Evolutionary conservation across 2,329 filamentous ascomycete species (phyloP).

Genomic region (Aureobasidium sp.): DNA sequence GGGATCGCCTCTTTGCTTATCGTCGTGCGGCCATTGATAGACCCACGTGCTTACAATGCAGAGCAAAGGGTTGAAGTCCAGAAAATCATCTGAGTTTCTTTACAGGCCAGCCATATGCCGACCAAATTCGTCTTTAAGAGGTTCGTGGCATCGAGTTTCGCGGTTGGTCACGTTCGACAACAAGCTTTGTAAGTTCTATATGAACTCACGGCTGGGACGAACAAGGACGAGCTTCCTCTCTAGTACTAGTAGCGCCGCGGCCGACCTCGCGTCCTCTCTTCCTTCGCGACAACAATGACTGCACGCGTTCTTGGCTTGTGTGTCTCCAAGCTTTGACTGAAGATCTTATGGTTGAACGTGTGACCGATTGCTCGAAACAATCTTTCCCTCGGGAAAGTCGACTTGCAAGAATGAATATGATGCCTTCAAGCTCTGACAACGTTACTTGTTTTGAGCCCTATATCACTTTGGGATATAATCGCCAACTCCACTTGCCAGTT

Average conservation of each 20-base stretch:
- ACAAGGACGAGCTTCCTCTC: background rate
- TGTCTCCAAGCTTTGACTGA: background rate
- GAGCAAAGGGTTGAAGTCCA: background rate
- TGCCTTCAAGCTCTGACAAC: background rate
- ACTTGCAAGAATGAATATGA: background rate
- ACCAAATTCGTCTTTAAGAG: background rate
- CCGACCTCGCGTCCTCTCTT: background rate
- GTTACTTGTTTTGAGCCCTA: background rate
- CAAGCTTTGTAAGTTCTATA: background rate
- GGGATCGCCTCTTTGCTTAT: conserved; percentile 9
- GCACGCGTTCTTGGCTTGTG: background rate
- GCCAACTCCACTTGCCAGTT: background rate
- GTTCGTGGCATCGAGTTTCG: background rate
- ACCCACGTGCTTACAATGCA: conserved; percentile 1
- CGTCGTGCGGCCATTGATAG: background rate
- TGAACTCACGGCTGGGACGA: background rate
- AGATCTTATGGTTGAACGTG: background rate
- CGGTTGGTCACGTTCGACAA: background rate
- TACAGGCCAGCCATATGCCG: background rate
- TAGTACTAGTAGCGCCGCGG: background rate
- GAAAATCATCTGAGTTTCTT: background rate
- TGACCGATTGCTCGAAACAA: background rate
- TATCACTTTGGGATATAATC: background rate
- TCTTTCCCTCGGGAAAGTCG: background rate
- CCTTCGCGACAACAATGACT: background rate